Conservation (phyloP, 1,139 yeast species). For the Pichia kudriavzevii region DNA sequence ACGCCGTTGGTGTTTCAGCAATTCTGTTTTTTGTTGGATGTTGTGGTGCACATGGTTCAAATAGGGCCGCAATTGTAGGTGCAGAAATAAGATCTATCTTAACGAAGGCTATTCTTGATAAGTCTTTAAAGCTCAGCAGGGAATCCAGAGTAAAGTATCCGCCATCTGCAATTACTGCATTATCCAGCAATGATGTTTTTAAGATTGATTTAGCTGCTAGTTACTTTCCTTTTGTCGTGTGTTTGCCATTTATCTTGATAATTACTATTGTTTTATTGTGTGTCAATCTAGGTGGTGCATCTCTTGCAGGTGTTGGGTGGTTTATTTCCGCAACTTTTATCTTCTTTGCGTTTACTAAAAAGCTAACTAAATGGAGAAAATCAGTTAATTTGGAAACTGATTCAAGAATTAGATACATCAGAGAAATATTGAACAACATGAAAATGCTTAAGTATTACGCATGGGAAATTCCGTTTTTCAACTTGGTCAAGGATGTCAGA, state of each 20-base stretch:
- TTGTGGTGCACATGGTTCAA: conserved; percentile 42
- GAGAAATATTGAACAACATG: conserved; percentile 40
- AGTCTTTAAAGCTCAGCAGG: conserved; percentile 53
- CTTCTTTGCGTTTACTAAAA: conserved; percentile 25
- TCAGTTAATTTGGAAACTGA: conserved; percentile 38
- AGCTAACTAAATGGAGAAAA: conserved; percentile 31
- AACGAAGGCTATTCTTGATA: conserved; percentile 56
- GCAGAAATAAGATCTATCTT: conserved; percentile 60
- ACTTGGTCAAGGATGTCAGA: conserved; percentile 33
- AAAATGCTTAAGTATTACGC: conserved; percentile 44
- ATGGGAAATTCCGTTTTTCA: conserved; percentile 46
- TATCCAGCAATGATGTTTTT: conserved; percentile 70
- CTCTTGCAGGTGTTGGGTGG: conserved; percentile 33
- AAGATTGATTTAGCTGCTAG: conserved; percentile 69
- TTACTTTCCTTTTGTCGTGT: conserved; percentile 57
- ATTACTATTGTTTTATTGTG: conserved; percentile 56
- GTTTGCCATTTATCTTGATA: conserved; percentile 52
- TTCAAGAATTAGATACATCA: conserved; percentile 36
- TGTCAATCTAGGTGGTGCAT: conserved; percentile 62
- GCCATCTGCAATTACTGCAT: conserved; percentile 58
- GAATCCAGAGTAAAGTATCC: conserved; percentile 52
- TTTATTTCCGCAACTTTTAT: conserved; percentile 22
- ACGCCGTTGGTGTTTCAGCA: conserved; percentile 45
- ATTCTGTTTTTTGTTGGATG: conserved; percentile 27
- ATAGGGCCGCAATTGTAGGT: conserved; percentile 54